phyloP scores from a whole-genome alignment of 2,329 filamentous ascomycete genomes.

The Hypoxylon sp. region DNA sequence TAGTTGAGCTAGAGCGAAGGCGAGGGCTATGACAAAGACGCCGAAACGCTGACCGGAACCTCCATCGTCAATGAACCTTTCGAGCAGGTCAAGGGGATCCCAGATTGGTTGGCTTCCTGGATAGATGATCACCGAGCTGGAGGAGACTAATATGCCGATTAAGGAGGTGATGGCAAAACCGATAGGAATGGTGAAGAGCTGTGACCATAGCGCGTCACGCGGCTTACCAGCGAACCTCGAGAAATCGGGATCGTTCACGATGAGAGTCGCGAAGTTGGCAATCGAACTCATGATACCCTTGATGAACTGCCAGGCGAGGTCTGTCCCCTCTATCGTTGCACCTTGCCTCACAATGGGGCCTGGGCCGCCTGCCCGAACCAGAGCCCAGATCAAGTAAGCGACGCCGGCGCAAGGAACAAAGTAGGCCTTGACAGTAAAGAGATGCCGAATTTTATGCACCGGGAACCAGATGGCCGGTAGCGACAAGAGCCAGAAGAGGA shows the following conservation, averaged over 20 bases:
- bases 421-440: conserved; percentile 91
- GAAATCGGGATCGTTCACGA: conserved; percentile 87
- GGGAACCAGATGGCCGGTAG: conserved; percentile 90
- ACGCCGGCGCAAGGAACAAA: conserved; percentile 87
- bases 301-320: conserved; percentile 84
- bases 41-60: conserved; percentile 77
- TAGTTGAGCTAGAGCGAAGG: conserved; percentile 83
- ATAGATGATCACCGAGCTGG: conserved; percentile 77
- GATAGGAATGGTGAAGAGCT: conserved; percentile 78
- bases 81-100: conserved; percentile 78
- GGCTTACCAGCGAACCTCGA: conserved; percentile 84
- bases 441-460: conserved; percentile 86
- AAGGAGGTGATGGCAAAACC: conserved; percentile 85
- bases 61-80: conserved; percentile 76
- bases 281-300: conserved; percentile 90
- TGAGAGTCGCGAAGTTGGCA: conserved; percentile 90
- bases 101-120: conserved; percentile 72
- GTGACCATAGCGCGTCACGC: conserved; percentile 81
- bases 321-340: conserved; percentile 72
- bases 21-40: conserved; percentile 77
- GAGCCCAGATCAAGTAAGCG: conserved; percentile 88
- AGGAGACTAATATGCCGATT: conserved; percentile 83
- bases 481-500: conserved; percentile 86
- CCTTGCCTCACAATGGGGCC: conserved; percentile 84
- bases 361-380: conserved; percentile 83